Evolutionary conservation across 2,329 filamentous ascomycete genomes (phyloP).

Genomic region (Coniochaeta sp.): DNA sequence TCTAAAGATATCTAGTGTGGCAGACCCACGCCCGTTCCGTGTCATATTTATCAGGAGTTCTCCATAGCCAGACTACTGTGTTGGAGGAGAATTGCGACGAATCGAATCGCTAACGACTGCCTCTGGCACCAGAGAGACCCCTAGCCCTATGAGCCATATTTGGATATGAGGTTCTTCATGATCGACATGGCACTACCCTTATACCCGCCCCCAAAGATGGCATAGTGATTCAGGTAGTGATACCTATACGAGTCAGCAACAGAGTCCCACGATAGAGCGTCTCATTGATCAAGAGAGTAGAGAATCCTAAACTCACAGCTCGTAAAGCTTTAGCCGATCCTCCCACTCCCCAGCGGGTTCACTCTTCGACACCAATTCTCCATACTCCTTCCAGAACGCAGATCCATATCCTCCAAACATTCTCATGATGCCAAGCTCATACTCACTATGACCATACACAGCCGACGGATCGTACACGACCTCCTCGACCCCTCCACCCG

Average conservation of each 20-base stretch:
- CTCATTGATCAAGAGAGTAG: background rate
- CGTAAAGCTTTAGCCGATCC: conserved; percentile 76
- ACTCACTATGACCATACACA: conserved; percentile 83
- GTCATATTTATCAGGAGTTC: no score
- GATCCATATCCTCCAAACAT: conserved; percentile 88
- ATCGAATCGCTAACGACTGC: background rate
- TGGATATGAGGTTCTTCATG: conserved; percentile 65
- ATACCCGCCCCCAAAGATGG: conserved; percentile 78
- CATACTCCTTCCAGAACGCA: conserved; percentile 71
- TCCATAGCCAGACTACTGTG: background rate
- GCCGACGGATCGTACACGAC: conserved; percentile 77
- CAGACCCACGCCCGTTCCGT: no score
- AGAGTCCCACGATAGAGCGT: background rate
- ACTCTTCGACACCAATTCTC: conserved; percentile 64
- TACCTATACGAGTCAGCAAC: background rate
- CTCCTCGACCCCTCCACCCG: conserved; percentile 50
- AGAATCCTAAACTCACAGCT: conserved; percentile 53
- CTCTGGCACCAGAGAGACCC: background rate
- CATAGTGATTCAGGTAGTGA: conserved; percentile 62
- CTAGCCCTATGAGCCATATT: conserved; percentile 47
- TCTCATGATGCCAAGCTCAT: conserved; percentile 86
- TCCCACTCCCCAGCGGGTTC: conserved; percentile 77
- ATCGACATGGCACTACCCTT: conserved; percentile 68
- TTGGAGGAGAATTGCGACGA: no score
- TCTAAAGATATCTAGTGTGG: no score